Evolutionary conservation across 805 yeast species (phyloP), one percentile per base, ranked within the genome.

Genomic region (Wickerhamiella qilinensis): DNA sequence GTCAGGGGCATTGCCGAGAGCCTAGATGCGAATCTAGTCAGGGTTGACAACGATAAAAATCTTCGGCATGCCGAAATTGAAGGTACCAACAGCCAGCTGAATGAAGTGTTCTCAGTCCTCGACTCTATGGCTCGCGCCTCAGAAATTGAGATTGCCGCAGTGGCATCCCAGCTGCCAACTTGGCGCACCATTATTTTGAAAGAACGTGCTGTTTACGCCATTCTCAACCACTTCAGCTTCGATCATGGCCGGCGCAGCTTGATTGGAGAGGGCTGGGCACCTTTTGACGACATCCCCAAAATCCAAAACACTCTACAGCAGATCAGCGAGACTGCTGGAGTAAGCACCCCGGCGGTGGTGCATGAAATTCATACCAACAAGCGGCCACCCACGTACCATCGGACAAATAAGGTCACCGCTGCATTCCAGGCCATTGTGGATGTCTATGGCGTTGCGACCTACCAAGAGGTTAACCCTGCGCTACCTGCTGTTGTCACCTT

Each of bases 251-350:
- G 94, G 59, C 68, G 79, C 50, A 83, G 94, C 20, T 65, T 91
- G 43, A 72, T 86, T 37, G 94, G 88, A n/a, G 97, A 91, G 64
- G 98, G 96, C 16, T 91, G 99, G 99, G 64, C 83, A 14, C 97
- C 98, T 28, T 65, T 73, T 14, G 73, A 71, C 43, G 91, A 80
- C 43, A 59, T 86, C 24, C 66, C 67, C 2, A 46, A 60, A 6
- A 68, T 88, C 37, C 75, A 75, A 40, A 58, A 64, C 21, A 69
- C 83, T 1, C 60, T 88, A 42, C 71, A 76, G 47, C 75, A 71
- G 30, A 68, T 75, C 38, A 71, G 79, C 20, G 72, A 70, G 47
- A 41, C 62, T 37, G 57, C 65, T 14, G 59, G 64, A 16, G 51
- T 56, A 15, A 53, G 56, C 37, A 51, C 56, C 14, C 62, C 64